Base-by-base conservation (phyloP, 805 yeast species). In the Saccharomyces eubayanus region DNA sequence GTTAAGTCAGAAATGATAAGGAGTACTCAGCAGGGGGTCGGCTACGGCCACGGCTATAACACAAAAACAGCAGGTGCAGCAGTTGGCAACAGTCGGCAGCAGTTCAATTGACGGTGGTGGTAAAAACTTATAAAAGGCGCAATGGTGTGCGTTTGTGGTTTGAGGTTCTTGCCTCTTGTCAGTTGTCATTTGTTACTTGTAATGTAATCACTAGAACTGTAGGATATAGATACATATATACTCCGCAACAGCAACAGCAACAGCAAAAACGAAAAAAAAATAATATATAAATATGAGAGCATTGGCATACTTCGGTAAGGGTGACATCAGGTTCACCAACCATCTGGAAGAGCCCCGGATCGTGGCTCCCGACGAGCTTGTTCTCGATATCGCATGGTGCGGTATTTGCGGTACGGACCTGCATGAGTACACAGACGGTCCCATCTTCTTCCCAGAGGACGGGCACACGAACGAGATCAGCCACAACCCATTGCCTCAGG, bases 351-450 rank as follows among this genome's bases (percentile, higher is more conserved):
- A 68, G 47, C 81, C 81, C 2, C 47, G 57, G 31, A 67, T 76
- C 48, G 48, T 55, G 3, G 62, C 67, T 24, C 66, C 68, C 5
- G 72, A 72, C 31, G 81, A 78, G 49, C 67, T 77, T n/a, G 66
- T 76, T 12, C 59, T 78, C 28, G 76, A 73, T 24, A 72, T 78
- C n/a, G 62, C 72, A 9, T 79, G 72, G 63, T 80, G 85, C 61
- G 87, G 87, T 6, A 81, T 82, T 46, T 83, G 87, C 61, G 87
- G 87, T 28, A 74, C 83, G 1, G 86, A 82, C 63, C 67, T 82
- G 43, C 84, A 81, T 59, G 82, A 84, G 64, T 82, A 73, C 59
- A 59, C 70, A 28, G 81, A 77, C 28, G 85, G 84, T 0, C 86
- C 88, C 9, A 79, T 80, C 53, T 81, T 83, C 63, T 80, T 81